Percentiles rank a stretch among this genome's conserved stretches.
These are phyloP conservation scores for Stevia rebaudiana DNA, from an alignment of 140 eudicot genomes.

Conservation along the genomic window DNA sequence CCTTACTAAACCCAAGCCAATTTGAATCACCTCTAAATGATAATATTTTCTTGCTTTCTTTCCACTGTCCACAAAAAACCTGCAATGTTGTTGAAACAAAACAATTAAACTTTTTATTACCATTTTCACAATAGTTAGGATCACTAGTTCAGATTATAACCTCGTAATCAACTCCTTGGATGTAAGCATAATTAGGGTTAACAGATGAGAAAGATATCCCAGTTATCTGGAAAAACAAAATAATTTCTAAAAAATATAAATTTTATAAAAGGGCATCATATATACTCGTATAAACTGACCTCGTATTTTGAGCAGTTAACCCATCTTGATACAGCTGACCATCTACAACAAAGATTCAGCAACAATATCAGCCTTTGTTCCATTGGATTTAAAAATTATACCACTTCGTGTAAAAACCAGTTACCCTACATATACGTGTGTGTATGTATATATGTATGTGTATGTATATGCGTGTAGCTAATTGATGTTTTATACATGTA, in stretches of 20 bases:
- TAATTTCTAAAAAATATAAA: background rate
- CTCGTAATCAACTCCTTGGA: slow-evolving; percentile 93
- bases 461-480: background rate
- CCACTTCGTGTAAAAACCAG: too few relatives aligned
- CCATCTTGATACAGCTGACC: slow-evolving; percentile 78
- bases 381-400: too few relatives aligned
- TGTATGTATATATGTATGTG: background rate
- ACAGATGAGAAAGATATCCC: slow-evolving; percentile 72
- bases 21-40: slow-evolving; percentile 90
- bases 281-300: slow-evolving; percentile 52
- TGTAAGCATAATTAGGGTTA: slow-evolving; percentile 58
- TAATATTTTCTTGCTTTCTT: slow-evolving; percentile 44
- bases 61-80: slow-evolving; percentile 81
- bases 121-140: slow-evolving; percentile 3
- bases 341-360: slow-evolving; percentile 39
- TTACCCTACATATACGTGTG: background rate
- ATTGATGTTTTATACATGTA: background rate
- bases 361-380: background rate
- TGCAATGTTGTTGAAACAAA: too few relatives aligned
- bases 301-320: slow-evolving; percentile 80
- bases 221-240: slow-evolving; percentile 57
- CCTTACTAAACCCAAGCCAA: slow-evolving; percentile 95
- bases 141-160: slow-evolving; percentile 27
- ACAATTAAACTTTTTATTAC: too few relatives aligned
- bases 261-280: too few relatives aligned